A percentile compares a stretch with the other conserved stretches of the same genome.
phyloP scores from a whole-genome alignment of 2,329 filamentous ascomycete genomes.

The Fusarium neocosmosporiellum region DNA sequence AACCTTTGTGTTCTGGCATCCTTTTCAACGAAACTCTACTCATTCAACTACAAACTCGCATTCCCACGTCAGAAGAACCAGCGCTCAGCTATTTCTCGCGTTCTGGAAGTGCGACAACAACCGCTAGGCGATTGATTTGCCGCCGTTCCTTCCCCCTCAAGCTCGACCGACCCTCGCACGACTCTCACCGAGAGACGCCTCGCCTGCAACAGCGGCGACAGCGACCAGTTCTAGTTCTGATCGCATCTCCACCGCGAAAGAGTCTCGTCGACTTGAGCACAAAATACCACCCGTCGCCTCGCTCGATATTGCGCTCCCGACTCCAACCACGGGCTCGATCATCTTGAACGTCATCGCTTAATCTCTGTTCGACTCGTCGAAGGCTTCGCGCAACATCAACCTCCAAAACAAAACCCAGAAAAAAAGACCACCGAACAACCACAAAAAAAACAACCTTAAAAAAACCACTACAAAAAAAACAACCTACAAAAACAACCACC shows the following conservation, averaged over 20 bases:
- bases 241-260: conserved; percentile 1
- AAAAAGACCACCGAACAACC: conserved; percentile 2
- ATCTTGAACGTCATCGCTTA: conserved; percentile 2
- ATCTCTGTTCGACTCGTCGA: conserved; percentile 5
- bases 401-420: conserved; percentile 8
- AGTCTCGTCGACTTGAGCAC: neutral
- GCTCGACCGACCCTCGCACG: conserved; percentile 8
- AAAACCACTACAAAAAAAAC: conserved; percentile 11
- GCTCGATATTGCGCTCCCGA: neutral
- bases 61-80: conserved; percentile 9
- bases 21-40: conserved; percentile 2
- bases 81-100: neutral
- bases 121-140: conserved; percentile 5
- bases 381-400: conserved; percentile 3
- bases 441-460: conserved; percentile 8
- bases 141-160: conserved; percentile 7
- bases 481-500: neutral
- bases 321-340: conserved; percentile 1
- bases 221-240: neutral
- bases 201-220: neutral
- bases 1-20: conserved; percentile 32
- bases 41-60: conserved; percentile 2
- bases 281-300: neutral
- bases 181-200: conserved; percentile 9
- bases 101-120: conserved; percentile 1